Evolutionary conservation across 2,329 filamentous ascomycete species (phyloP).

Genomic region (Fusarium nurragi): DNA sequence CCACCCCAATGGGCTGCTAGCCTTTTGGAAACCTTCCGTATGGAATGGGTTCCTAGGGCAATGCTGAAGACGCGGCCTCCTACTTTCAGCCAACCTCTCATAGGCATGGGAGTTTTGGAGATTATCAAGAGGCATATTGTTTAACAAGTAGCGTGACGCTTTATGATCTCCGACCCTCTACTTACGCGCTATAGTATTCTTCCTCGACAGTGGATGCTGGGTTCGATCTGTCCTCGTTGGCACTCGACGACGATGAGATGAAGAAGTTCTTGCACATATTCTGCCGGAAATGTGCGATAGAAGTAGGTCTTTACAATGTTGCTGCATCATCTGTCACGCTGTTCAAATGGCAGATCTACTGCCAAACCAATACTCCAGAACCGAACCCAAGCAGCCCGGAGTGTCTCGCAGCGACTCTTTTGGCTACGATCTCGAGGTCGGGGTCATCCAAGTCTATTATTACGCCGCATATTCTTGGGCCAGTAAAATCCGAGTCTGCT

Average conservation of each 20-base stretch:
- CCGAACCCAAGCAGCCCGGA: conserved; percentile 55
- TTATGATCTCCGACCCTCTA: conserved; percentile 14
- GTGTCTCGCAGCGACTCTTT: conserved; percentile 63
- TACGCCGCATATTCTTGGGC: conserved; percentile 47
- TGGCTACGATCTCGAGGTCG: conserved; percentile 64
- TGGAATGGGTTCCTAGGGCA: conserved; percentile 54
- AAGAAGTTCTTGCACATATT: conserved; percentile 52
- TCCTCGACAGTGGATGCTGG: conserved; percentile 45
- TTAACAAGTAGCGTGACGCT: conserved; percentile 4
- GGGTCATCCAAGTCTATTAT: conserved; percentile 67
- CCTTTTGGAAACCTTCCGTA: conserved; percentile 51
- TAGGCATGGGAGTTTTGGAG: conserved; percentile 58
- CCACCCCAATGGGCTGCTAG: conserved; percentile 37
- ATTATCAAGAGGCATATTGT: conserved; percentile 60
- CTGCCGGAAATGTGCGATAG: conserved; percentile 57
- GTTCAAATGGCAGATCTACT: conserved; percentile 67
- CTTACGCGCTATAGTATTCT: conserved; percentile 53
- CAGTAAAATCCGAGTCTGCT: background rate
- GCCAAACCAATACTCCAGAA: conserved; percentile 45
- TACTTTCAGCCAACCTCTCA: conserved; percentile 58
- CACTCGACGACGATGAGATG: conserved; percentile 37
- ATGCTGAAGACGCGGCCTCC: conserved; percentile 49
- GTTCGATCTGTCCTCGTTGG: conserved; percentile 45
- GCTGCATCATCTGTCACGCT: conserved; percentile 58
- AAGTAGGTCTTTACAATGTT: conserved; percentile 60